Conservation (phyloP, 805 yeast species). For the Nakazawaea molendinolei region DNA sequence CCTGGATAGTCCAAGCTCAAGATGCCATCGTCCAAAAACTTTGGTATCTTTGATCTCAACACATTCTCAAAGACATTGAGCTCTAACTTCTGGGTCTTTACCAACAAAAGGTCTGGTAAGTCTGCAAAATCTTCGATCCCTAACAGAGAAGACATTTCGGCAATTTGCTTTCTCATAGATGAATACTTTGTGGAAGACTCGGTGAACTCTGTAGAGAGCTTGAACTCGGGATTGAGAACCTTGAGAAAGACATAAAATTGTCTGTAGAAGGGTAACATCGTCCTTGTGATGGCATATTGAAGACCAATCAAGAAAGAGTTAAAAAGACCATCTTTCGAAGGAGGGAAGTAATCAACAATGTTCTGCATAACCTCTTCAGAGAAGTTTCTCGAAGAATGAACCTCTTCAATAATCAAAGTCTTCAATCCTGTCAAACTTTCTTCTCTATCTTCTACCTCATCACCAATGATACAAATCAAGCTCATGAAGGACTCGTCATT, state of each 20-base stretch:
- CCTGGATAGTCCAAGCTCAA: slow-evolving; percentile 45
- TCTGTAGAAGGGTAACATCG: slow-evolving; percentile 11
- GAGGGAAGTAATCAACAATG: slow-evolving; percentile 23
- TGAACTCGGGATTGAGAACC: slow-evolving; percentile 23
- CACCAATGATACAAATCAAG: slow-evolving; percentile 6
- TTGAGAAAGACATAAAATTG: slow-evolving; percentile 22
- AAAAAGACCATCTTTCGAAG: neutral
- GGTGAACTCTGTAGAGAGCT: slow-evolving; percentile 19
- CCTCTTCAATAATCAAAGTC: slow-evolving; percentile 10
- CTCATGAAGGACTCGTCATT: slow-evolving; percentile 2
- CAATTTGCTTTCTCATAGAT: neutral
- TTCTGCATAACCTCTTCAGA: slow-evolving; percentile 23
- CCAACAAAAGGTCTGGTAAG: slow-evolving; percentile 13
- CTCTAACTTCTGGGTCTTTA: slow-evolving; percentile 17
- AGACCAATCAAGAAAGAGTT: slow-evolving; percentile 9
- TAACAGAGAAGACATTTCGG: neutral
- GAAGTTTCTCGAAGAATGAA: slow-evolving; percentile 18
- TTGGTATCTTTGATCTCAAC: slow-evolving; percentile 23
- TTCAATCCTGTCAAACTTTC: slow-evolving; percentile 4
- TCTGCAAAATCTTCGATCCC: slow-evolving; percentile 7
- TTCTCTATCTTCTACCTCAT: neutral
- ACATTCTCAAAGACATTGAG: slow-evolving; percentile 20
- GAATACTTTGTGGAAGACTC: slow-evolving; percentile 6
- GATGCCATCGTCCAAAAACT: slow-evolving; percentile 19
- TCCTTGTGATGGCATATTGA: slow-evolving; percentile 1